Evolutionary conservation across 371 early-diverging fungal species (phyloP).

Genomic region (Lichtheimia ramosa): DNA sequence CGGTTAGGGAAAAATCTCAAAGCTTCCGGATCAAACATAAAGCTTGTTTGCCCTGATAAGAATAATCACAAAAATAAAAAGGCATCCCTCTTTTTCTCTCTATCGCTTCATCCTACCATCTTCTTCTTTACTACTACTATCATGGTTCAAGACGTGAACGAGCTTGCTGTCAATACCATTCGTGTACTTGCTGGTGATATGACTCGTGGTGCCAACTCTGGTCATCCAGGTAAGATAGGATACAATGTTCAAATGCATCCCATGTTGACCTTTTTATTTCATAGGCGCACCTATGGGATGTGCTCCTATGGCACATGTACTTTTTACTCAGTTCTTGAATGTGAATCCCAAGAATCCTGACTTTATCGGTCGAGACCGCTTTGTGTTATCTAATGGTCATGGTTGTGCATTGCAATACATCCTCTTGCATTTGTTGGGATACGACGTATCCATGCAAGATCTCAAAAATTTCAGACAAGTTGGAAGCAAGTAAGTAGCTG

Average conservation of each 20-base stretch:
- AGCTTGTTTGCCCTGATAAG: no score
- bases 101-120: background rate
- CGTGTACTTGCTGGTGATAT: conserved; percentile 92
- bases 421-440: conserved; percentile 89
- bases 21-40: background rate
- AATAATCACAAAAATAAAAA: no score
- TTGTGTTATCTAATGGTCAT: conserved; percentile 99
- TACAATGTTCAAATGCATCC: background rate
- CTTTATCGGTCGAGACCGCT: conserved; percentile 96
- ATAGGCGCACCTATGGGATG: conserved; percentile 75
- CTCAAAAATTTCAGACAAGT: conserved; percentile 94
- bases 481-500: conserved; percentile 61
- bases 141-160: conserved; percentile 59
- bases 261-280: background rate
- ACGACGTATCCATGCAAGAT: conserved; percentile 89
- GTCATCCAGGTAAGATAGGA: conserved; percentile 84
- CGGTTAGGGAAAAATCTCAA: background rate
- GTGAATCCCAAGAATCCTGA: conserved; percentile 88
- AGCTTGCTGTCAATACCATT: conserved; percentile 84
- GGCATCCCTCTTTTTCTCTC: no score
- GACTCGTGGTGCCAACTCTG: conserved; percentile 92
- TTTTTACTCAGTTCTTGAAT: conserved; percentile 84
- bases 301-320: conserved; percentile 92
- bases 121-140: background rate
- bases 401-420: conserved; percentile 96